These are phyloP conservation scores for Malassezia brasiliensis DNA, from an alignment of 1,284 basidiomycete genomes.

Conservation along the genomic window DNA sequence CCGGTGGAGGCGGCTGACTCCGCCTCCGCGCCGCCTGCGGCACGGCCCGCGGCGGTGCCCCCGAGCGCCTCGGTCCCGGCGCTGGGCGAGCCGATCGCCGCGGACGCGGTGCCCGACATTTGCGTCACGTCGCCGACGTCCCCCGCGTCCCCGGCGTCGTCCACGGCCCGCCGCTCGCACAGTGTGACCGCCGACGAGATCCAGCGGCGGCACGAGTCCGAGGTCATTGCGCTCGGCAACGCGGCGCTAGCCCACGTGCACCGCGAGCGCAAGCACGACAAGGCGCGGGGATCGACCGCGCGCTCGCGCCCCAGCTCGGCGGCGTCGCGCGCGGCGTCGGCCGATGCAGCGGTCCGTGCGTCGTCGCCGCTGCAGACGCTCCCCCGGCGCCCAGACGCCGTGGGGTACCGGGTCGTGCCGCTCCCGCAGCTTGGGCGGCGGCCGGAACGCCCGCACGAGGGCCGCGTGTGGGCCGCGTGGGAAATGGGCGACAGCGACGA, in stretches of 20 bases:
- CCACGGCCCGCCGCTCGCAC: conserved; percentile 1
- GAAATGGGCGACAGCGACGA: conserved; percentile 23
- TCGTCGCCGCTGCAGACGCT: conserved; percentile 12
- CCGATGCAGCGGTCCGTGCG: not conserved
- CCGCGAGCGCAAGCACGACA: conserved; percentile 13
- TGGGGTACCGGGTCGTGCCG: conserved; percentile 37
- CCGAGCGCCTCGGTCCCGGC: not conserved
- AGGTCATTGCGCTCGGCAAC: conserved; percentile 39
- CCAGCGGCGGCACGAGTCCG: conserved; percentile 37
- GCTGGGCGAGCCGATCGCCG: too few relatives aligned
- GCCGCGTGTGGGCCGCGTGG: conserved; percentile 35
- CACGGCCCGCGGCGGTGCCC: not conserved
- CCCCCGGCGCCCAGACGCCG: conserved; percentile 40
- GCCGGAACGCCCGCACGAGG: conserved; percentile 38
- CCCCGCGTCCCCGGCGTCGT: not conserved
- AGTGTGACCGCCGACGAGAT: conserved; percentile 31
- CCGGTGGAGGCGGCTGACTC: too few relatives aligned
- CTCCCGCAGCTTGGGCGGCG: conserved; percentile 40
- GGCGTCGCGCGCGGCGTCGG: not conserved
- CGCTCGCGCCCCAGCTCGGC: not conserved
- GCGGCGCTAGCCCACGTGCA: conserved; percentile 33
- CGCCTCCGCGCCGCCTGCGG: too few relatives aligned
- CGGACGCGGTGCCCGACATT: too few relatives aligned
- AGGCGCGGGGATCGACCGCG: not conserved
- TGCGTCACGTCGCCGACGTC: too few relatives aligned